phyloP scores from a whole-genome alignment of 257 asterid species.

The Solanum peruvianum region DNA sequence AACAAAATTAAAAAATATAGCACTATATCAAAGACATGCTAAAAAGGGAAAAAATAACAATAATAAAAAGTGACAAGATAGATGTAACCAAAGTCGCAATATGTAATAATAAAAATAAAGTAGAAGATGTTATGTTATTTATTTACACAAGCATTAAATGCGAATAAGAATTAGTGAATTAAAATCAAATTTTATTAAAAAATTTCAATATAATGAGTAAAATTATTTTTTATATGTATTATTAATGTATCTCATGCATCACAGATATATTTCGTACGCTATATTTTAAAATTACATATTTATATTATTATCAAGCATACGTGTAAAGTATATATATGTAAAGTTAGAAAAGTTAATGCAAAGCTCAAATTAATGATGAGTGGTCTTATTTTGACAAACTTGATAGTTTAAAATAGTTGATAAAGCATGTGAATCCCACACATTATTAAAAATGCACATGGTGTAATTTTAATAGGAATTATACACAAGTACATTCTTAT shows the following conservation, averaged over 20 bases:
- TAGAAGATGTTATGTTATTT: background rate
- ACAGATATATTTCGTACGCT: accelerated
- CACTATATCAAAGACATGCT: background rate
- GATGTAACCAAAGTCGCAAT: background rate
- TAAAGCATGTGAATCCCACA: background rate
- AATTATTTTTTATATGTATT: accelerated
- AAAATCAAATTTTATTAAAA: background rate
- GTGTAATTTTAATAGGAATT: background rate
- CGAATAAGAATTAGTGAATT: background rate
- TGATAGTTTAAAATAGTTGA: background rate
- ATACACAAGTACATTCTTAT: too few relatives aligned
- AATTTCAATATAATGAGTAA: too few relatives aligned
- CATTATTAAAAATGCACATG: background rate
- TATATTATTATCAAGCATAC: too few relatives aligned
- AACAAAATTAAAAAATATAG: background rate
- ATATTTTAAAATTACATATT: too few relatives aligned
- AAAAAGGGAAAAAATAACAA: background rate
- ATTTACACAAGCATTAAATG: background rate
- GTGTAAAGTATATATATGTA: background rate
- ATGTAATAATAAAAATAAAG: background rate
- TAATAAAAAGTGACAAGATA: background rate
- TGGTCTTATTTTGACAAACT: background rate
- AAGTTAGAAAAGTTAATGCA: too few relatives aligned
- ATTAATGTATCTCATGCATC: accelerated
- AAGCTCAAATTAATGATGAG: background rate